Evolutionary conservation across 805 yeast genomes (phyloP).

Genomic region (Cyberlindnera americana): DNA sequence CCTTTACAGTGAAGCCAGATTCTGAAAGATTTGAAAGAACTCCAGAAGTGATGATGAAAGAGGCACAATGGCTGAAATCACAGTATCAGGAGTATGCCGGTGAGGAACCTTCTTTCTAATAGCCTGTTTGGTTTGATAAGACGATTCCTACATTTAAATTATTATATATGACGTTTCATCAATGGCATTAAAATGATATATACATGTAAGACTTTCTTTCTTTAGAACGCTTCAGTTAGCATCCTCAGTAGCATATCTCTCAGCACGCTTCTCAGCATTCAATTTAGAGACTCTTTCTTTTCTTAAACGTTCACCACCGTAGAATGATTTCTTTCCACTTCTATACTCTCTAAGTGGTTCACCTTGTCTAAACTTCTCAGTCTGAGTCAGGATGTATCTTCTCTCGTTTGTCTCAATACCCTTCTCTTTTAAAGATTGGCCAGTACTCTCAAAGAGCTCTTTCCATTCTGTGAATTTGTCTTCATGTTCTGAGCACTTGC

Average conservation of each 20-base stretch:
- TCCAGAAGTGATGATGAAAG: constrained; percentile 63
- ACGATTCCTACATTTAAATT: neutral
- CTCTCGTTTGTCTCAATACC: constrained; percentile 76
- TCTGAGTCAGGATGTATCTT: constrained; percentile 70
- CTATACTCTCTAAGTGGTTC: constrained; percentile 53
- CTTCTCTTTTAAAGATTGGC: constrained; percentile 59
- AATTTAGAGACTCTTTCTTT: constrained; percentile 61
- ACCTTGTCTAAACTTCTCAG: constrained; percentile 59
- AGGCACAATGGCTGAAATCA: constrained; percentile 53
- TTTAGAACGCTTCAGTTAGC: constrained; percentile 11
- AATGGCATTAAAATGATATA: constrained; percentile 9
- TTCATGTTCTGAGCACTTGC: constrained; percentile 61
- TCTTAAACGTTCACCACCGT: constrained; percentile 86
- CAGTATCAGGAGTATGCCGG: constrained; percentile 30
- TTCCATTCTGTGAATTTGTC: constrained; percentile 72
- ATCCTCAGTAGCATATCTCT: constrained; percentile 29
- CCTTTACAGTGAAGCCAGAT: constrained; percentile 39
- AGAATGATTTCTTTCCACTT: constrained; percentile 63
- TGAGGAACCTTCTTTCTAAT: neutral
- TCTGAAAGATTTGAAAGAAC: constrained; percentile 56
- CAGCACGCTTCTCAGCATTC: constrained; percentile 38
- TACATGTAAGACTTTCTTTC: constrained; percentile 1
- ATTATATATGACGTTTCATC: constrained; percentile 5
- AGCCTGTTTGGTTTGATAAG: no score
- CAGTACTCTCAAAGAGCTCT: constrained; percentile 53